phyloP scores from a whole-genome alignment of 805 yeast species.

The Candida arabinofermentans region DNA sequence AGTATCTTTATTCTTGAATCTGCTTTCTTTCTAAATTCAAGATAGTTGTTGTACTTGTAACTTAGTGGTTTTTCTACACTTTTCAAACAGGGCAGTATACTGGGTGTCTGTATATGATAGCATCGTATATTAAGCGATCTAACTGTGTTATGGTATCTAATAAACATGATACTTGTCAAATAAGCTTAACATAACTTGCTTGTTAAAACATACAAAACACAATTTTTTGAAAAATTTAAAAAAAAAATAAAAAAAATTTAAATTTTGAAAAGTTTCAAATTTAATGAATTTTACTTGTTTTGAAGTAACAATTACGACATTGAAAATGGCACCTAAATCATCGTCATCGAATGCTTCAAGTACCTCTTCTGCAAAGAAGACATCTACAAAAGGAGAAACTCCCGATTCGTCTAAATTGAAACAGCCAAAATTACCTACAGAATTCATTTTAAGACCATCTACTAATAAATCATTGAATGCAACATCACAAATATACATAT shows the following conservation, averaged over 20 bases:
- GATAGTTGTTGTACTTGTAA: slow-evolving; percentile 12
- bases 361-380: slow-evolving; percentile 13
- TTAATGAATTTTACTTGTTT: no score
- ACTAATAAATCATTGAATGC: slow-evolving; percentile 5
- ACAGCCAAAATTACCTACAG: slow-evolving; percentile 23
- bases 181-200: no score
- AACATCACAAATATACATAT: slow-evolving; percentile 21
- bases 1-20: slow-evolving; percentile 22
- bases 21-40: slow-evolving; percentile 19
- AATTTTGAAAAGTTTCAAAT: no score
- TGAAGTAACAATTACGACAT: background rate
- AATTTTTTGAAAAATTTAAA: no score
- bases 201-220: no score
- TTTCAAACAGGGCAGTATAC: background rate
- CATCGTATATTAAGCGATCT: no score
- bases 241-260: no score
- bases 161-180: no score
- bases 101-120: background rate
- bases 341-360: no score
- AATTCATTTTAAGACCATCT: slow-evolving; percentile 29
- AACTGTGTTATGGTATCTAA: no score
- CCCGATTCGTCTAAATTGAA: slow-evolving; percentile 6
- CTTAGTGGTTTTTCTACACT: slow-evolving; percentile 1
- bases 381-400: slow-evolving; percentile 6
- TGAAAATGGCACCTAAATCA: slow-evolving; percentile 25